Percentiles rank a stretch among this genome's conserved stretches.
These are phyloP conservation scores for Fusarium anguioides DNA, from an alignment of 2,329 filamentous ascomycete genomes.

Conservation along the genomic window DNA sequence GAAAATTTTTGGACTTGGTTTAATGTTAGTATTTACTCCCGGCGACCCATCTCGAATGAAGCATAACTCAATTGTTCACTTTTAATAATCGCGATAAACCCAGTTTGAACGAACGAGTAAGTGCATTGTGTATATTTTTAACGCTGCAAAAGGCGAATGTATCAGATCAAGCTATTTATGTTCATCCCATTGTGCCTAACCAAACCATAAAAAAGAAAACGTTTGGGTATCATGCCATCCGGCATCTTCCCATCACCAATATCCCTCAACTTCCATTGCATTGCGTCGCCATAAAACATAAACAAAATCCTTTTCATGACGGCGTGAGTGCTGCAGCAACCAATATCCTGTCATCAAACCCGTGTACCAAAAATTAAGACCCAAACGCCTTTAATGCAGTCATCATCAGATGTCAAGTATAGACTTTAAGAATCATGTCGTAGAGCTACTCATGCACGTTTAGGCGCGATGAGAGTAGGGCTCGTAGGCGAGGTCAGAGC, in stretches of 20 bases:
- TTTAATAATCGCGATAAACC: background rate
- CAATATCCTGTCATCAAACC: conserved; percentile 13
- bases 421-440: conserved; percentile 31
- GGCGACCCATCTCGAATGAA: conserved; percentile 20
- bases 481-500: conserved; percentile 70
- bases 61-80: background rate
- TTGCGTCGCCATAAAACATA: conserved; percentile 3
- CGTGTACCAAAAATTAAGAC: conserved; percentile 30
- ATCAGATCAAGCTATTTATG: conserved; percentile 22
- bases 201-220: conserved; percentile 15
- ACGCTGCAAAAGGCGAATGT: conserved; percentile 9
- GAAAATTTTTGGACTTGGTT: conserved; percentile 41
- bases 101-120: background rate
- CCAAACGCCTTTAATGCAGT: conserved; percentile 46
- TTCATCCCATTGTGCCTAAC: conserved; percentile 12
- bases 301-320: conserved; percentile 24
- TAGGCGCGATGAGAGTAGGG: conserved; percentile 70
- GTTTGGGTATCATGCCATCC: conserved; percentile 42
- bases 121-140: conserved; percentile 23
- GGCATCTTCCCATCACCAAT: conserved; percentile 32
- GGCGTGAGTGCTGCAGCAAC: conserved; percentile 16
- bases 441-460: conserved; percentile 30
- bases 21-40: conserved; percentile 2
- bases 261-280: conserved; percentile 12
- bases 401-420: conserved; percentile 38